Percentiles rank a stretch among this genome's conserved stretches.
Conservation (phyloP, 1,139 yeast genomes). For the Pichia sp. region DNA sequence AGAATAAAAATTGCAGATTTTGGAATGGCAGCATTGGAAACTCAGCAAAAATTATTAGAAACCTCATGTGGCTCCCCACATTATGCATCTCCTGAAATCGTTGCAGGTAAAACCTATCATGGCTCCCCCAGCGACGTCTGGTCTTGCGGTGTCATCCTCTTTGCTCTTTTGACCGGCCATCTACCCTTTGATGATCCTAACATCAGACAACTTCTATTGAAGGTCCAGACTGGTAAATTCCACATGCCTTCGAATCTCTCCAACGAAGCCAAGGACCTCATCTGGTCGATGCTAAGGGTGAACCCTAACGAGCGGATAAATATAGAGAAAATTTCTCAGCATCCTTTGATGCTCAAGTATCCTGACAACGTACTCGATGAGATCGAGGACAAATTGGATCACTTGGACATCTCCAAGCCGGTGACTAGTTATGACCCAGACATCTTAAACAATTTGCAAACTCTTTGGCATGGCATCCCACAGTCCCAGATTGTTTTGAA, state of each 20-base stretch:
- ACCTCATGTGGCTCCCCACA: constrained; percentile 86
- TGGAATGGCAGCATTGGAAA: constrained; percentile 83
- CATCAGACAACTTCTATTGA: constrained; percentile 61
- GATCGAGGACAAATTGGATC: constrained; percentile 35
- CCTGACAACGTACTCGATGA: constrained; percentile 26
- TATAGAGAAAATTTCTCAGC: constrained; percentile 70
- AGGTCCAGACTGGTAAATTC: constrained; percentile 71
- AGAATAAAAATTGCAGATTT: constrained; percentile 79
- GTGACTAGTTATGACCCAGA: constrained; percentile 48
- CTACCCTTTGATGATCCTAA: constrained; percentile 80
- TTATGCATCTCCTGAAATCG: constrained; percentile 85
- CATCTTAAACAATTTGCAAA: constrained; percentile 62
- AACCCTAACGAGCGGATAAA: constrained; percentile 74
- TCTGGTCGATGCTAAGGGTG: constrained; percentile 67
- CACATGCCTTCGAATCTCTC: constrained; percentile 69
- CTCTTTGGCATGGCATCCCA: constrained; percentile 70
- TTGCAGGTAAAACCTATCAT: constrained; percentile 69
- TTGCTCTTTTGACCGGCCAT: constrained; percentile 74
- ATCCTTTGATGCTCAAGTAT: constrained; percentile 68
- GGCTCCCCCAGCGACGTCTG: constrained; percentile 83
- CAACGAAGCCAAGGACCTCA: constrained; percentile 65
- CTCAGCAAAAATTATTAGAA: constrained; percentile 64
- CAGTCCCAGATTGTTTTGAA: constrained; percentile 51
- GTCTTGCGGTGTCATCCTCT: constrained; percentile 81
- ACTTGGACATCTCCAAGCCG: constrained; percentile 26